These are phyloP conservation scores for Yarrowia hollandica DNA, from an alignment of 805 yeast genomes.

Conservation along the genomic window DNA sequence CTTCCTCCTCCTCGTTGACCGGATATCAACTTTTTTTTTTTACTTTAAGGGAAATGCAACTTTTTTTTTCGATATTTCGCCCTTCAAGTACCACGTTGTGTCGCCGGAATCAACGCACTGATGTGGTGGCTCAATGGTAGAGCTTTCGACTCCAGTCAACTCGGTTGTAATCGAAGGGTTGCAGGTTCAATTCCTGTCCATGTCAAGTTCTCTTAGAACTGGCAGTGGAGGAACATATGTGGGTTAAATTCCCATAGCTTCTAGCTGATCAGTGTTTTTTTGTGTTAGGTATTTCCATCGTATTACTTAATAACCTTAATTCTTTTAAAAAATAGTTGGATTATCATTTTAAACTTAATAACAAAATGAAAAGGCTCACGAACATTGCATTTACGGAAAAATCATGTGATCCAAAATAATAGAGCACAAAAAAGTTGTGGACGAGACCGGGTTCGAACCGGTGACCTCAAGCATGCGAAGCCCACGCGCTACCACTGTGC, in stretches of 20 bases:
- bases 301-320: not conserved
- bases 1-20: no score
- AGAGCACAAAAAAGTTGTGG: constrained; percentile 4
- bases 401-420: no score
- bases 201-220: not conserved
- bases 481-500: constrained; percentile 30
- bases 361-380: no score
- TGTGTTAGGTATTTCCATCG: not conserved
- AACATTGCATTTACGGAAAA: no score
- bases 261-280: constrained; percentile 9
- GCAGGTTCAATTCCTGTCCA: not conserved
- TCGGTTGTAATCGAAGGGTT: constrained; percentile 57
- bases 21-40: no score
- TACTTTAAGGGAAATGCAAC: no score
- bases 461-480: constrained; percentile 30
- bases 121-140: constrained; percentile 72
- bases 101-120: not conserved
- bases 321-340: not conserved
- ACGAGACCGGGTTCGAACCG: constrained; percentile 29
- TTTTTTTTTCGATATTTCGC: no score
- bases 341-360: no score
- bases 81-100: not conserved
- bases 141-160: constrained; percentile 70
- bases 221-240: constrained; percentile 16
- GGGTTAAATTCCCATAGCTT: constrained; percentile 13